Conservation (phyloP, 2,329 filamentous ascomycete genomes). For the Hypoxylon sp. region DNA sequence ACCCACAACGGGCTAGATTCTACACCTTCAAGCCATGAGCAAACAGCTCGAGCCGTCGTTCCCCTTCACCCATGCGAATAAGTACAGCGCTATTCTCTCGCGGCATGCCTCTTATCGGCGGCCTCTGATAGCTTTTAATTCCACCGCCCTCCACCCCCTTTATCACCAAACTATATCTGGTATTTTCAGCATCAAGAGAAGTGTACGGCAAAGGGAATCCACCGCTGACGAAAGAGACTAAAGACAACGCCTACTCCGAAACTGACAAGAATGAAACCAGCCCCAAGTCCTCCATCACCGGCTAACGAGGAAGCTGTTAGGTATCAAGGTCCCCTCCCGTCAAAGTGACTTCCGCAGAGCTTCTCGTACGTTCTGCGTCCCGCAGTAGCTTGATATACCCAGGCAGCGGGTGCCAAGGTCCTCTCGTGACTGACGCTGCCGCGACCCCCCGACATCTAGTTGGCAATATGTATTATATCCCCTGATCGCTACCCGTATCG, state of each 20-base stretch:
- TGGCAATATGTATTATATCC: constrained; percentile 34
- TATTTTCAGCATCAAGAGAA: constrained; percentile 24
- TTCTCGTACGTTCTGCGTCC: constrained; percentile 1
- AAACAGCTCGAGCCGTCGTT: background rate
- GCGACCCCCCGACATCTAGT: constrained; percentile 10
- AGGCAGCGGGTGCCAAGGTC: background rate
- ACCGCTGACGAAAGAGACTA: constrained; percentile 21
- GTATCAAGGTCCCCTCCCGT: constrained; percentile 14
- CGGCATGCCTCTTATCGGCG: constrained; percentile 33
- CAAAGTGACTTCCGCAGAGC: constrained; percentile 3
- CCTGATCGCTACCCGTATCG: constrained; percentile 11
- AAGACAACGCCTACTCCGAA: constrained; percentile 14
- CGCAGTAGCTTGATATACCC: background rate
- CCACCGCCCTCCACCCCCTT: constrained; percentile 12
- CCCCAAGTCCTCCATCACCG: constrained; percentile 5
- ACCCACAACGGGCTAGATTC: constrained; percentile 3
- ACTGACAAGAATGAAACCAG: background rate
- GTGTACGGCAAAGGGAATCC: constrained; percentile 5
- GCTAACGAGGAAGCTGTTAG: constrained; percentile 12
- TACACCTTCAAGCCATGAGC: background rate
- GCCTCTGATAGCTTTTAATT: constrained; percentile 6
- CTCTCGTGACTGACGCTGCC: constrained; percentile 10
- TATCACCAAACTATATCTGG: constrained; percentile 16
- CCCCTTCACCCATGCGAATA: constrained; percentile 14
- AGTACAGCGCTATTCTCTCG: constrained; percentile 23